Evolutionary conservation across 257 asterid species (phyloP).

Genomic region (Jasminum sambac): DNA sequence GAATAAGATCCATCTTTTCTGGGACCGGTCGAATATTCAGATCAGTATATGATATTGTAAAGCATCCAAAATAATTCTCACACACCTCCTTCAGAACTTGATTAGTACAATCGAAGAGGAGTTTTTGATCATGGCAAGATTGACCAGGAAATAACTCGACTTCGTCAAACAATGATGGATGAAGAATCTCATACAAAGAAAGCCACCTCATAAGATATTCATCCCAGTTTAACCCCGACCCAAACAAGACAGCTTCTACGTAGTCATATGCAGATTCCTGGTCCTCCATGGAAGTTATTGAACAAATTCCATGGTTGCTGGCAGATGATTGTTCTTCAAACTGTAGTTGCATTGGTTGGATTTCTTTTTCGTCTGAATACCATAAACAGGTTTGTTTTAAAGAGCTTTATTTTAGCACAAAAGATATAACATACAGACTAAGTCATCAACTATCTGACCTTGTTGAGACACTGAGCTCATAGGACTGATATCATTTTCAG

Average conservation of each 20-base stretch:
- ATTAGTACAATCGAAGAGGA: constrained; percentile 82
- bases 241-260: constrained; percentile 91
- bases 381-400: background rate
- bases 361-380: constrained; percentile 58
- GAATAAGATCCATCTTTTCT: constrained; percentile 75
- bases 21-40: constrained; percentile 50
- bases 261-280: constrained; percentile 97
- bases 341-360: constrained; percentile 66
- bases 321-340: constrained; percentile 61
- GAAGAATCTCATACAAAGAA: constrained; percentile 64
- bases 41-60: constrained; percentile 33
- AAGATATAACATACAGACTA: constrained; percentile 4
- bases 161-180: constrained; percentile 75
- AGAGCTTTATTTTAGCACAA: constrained; percentile 25
- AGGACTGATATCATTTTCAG: constrained; percentile 88
- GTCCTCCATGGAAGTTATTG: constrained; percentile 59
- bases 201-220: constrained; percentile 84
- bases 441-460: constrained; percentile 48
- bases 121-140: constrained; percentile 69
- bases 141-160: constrained; percentile 81
- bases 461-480: constrained; percentile 51
- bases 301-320: constrained; percentile 49
- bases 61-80: constrained; percentile 56
- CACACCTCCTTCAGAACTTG: constrained; percentile 70
- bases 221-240: constrained; percentile 93